A percentile compares a stretch with the other conserved stretches of the same genome.
Conservation (phyloP, 1,139 yeast genomes). For the Yamadazyma diddensiae region DNA sequence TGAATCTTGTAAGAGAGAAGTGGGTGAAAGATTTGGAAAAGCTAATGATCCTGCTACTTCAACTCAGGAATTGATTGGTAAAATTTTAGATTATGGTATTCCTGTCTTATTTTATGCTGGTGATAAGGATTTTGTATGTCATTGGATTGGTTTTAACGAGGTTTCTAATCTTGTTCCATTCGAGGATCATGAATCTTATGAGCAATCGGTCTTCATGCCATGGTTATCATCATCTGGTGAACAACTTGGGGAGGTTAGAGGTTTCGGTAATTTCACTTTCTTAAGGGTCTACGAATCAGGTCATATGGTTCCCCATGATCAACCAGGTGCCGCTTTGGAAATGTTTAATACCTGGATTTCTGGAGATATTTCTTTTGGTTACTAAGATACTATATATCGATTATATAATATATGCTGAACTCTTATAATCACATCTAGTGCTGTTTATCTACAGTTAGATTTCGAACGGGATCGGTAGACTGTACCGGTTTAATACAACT, state of each 20-base stretch:
- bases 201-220: slow-evolving; percentile 29
- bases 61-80: slow-evolving; percentile 59
- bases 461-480: too few relatives aligned
- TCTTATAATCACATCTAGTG: too few relatives aligned
- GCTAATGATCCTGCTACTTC: slow-evolving; percentile 67
- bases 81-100: slow-evolving; percentile 49
- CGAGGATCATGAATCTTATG: slow-evolving; percentile 25
- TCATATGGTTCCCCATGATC: slow-evolving; percentile 80
- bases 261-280: slow-evolving; percentile 54
- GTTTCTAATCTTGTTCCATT: slow-evolving; percentile 33
- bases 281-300: slow-evolving; percentile 66
- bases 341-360: slow-evolving; percentile 77
- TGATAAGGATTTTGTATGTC: slow-evolving; percentile 39
- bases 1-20: slow-evolving; percentile 55
- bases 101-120: slow-evolving; percentile 41
- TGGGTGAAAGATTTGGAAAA: slow-evolving; percentile 46
- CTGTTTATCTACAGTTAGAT: too few relatives aligned
- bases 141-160: slow-evolving; percentile 39
- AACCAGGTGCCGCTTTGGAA: slow-evolving; percentile 68
- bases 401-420: too few relatives aligned
- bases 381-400: background rate
- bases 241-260: slow-evolving; percentile 59
- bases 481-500: too few relatives aligned
- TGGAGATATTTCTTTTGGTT: slow-evolving; percentile 6
- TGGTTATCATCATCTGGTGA: slow-evolving; percentile 40